A percentile compares a stretch with the other conserved stretches of the same genome.
Evolutionary conservation across 2,329 filamentous ascomycete genomes (phyloP).

Genomic region (Claviceps sp.): DNA sequence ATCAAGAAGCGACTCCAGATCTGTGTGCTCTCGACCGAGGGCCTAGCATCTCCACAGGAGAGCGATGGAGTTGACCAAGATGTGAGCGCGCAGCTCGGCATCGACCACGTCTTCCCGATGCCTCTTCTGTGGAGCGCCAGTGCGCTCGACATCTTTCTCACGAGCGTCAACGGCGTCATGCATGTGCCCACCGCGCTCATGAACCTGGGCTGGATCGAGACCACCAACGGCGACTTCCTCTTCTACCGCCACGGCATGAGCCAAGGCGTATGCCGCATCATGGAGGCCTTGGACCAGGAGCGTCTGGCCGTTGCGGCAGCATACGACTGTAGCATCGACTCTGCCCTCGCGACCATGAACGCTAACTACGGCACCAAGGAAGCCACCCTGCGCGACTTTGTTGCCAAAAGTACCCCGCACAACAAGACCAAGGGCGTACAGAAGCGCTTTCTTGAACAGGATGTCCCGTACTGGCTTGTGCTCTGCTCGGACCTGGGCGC

Average conservation of each 20-base stretch:
- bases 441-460: too few relatives aligned
- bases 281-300: neutral
- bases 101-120: conserved; percentile 2
- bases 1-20: conserved; percentile 5
- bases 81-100: neutral
- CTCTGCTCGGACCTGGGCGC: too few relatives aligned
- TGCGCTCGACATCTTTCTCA: conserved; percentile 6
- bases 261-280: conserved; percentile 6
- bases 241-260: conserved; percentile 9
- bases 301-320: too few relatives aligned
- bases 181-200: conserved; percentile 7
- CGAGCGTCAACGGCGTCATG: conserved; percentile 6
- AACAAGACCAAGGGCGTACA: conserved; percentile 6
- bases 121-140: conserved; percentile 6
- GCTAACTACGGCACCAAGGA: conserved; percentile 1
- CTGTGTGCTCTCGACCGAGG: neutral
- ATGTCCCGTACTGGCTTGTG: too few relatives aligned
- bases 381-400: conserved; percentile 4
- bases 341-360: too few relatives aligned
- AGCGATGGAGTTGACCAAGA: too few relatives aligned
- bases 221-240: conserved; percentile 8
- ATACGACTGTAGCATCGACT: too few relatives aligned
- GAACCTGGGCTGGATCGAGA: conserved; percentile 9
- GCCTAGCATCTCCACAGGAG: too few relatives aligned
- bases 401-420: conserved; percentile 3